A percentile compares a stretch with the other conserved stretches of the same genome.
Evolutionary conservation across 1,139 yeast genomes (phyloP).

Genomic region (Debaryomycetaceae sp.): DNA sequence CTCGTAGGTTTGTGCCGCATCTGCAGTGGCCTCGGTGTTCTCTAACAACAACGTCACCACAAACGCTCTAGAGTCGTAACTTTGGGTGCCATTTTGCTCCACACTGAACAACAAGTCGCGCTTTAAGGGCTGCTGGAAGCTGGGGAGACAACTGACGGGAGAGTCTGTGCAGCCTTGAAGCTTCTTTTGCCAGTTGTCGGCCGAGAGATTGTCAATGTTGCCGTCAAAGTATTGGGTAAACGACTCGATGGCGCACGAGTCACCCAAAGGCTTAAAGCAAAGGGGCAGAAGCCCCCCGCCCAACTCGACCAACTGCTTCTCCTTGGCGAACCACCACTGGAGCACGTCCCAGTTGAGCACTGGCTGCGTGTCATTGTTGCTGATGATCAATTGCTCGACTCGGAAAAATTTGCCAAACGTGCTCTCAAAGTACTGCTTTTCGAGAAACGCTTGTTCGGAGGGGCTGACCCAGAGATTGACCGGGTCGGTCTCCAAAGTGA

Average conservation of each 20-base stretch:
- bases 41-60: conserved; percentile 68
- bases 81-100: conserved; percentile 42
- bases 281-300: conserved; percentile 19
- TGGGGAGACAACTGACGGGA: conserved; percentile 87
- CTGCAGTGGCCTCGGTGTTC: conserved; percentile 35
- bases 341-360: conserved; percentile 60
- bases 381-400: conserved; percentile 76
- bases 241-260: conserved; percentile 83
- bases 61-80: conserved; percentile 63
- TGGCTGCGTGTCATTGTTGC: conserved; percentile 62
- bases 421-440: conserved; percentile 68
- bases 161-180: conserved; percentile 62
- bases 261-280: conserved; percentile 78
- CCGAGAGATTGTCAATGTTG: conserved; percentile 46
- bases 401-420: conserved; percentile 92
- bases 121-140: conserved; percentile 86
- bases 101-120: conserved; percentile 58
- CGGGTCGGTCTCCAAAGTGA: conserved; percentile 73
- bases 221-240: conserved; percentile 86
- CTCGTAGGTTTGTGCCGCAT: conserved; percentile 63
- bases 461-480: conserved; percentile 88
- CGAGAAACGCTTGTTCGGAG: conserved; percentile 62
- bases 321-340: conserved; percentile 86
- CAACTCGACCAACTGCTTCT: conserved; percentile 44
- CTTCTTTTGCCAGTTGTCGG: conserved; percentile 49